Evolutionary conservation across 192 early-diverging fungal species (phyloP).

Genomic region (Coemansia biformis): DNA sequence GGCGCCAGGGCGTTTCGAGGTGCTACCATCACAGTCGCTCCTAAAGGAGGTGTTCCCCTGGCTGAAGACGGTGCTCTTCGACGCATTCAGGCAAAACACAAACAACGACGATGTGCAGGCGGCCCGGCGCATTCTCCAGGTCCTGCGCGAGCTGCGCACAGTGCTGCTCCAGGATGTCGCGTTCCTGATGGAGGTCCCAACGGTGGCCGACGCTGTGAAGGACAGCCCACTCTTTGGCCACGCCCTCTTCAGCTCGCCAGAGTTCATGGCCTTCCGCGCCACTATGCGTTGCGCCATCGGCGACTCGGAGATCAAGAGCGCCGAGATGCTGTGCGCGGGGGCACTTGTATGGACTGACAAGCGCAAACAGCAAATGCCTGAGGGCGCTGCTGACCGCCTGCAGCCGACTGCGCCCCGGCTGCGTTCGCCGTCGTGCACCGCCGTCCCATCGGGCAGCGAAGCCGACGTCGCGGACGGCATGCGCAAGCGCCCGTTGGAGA

Average conservation of each 20-base stretch:
- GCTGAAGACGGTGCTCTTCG: slow-evolving; percentile 29
- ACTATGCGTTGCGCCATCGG: slow-evolving; percentile 18
- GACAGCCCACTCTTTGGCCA: slow-evolving; percentile 22
- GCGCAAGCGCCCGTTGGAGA: slow-evolving; percentile 12
- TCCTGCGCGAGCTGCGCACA: slow-evolving; percentile 38
- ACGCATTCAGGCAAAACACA: slow-evolving; percentile 25
- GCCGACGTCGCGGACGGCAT: slow-evolving; percentile 9
- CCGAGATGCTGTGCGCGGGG: slow-evolving; percentile 8
- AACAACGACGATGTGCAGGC: slow-evolving; percentile 35
- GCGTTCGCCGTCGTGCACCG: background rate
- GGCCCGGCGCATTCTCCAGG: slow-evolving; percentile 28
- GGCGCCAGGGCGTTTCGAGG: slow-evolving; percentile 21
- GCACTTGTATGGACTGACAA: slow-evolving; percentile 14
- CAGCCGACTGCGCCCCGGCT: slow-evolving; percentile 23
- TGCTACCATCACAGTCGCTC: slow-evolving; percentile 29
- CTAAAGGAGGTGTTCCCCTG: slow-evolving; percentile 42
- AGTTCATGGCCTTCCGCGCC: slow-evolving; percentile 20
- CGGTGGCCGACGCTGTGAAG: slow-evolving; percentile 10
- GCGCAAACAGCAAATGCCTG: slow-evolving; percentile 17
- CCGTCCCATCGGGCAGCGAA: background rate
- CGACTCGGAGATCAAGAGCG: slow-evolving; percentile 15
- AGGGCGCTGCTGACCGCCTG: slow-evolving; percentile 14
- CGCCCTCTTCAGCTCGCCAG: slow-evolving; percentile 23
- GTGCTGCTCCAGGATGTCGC: slow-evolving; percentile 43
- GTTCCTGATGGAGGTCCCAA: slow-evolving; percentile 35